Evolutionary conservation across 2,329 filamentous ascomycete genomes (phyloP).

Genomic region (Microcyclosporella mali): DNA sequence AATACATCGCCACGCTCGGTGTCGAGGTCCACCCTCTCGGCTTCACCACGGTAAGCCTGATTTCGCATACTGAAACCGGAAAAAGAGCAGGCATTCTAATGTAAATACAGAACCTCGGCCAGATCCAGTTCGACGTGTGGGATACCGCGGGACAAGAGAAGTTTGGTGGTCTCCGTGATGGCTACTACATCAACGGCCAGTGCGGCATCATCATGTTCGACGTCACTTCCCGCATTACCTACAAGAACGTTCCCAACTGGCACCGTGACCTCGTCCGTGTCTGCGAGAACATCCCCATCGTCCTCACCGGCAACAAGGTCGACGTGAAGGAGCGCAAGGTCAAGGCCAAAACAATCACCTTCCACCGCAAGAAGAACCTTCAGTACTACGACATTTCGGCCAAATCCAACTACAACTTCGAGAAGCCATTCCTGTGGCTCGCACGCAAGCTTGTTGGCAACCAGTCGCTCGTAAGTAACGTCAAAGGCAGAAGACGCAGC

Average conservation of each 20-base stretch:
- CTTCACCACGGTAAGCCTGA: slow-evolving; percentile 81
- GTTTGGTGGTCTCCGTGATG: slow-evolving; percentile 97
- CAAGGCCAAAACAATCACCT: slow-evolving; percentile 99
- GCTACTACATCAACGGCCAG: slow-evolving; percentile 99
- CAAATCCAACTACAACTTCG: slow-evolving; percentile 99
- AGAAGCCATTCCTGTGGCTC: slow-evolving; percentile 99
- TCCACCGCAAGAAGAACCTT: slow-evolving; percentile 99
- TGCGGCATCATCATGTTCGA: slow-evolving; percentile 99
- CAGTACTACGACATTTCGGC: slow-evolving; percentile 99
- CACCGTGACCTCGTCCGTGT: slow-evolving; percentile 98
- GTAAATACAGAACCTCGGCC: slow-evolving; percentile 68
- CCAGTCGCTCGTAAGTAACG: slow-evolving; percentile 62
- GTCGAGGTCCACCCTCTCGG: slow-evolving; percentile 98
- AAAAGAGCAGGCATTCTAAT: slow-evolving; percentile 15
- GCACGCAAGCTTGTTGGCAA: slow-evolving; percentile 98
- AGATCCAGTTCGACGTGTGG: slow-evolving; percentile 99
- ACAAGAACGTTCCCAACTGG: slow-evolving; percentile 99
- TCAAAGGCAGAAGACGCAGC: background rate
- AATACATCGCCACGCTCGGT: slow-evolving; percentile 99
- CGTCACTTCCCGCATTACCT: slow-evolving; percentile 97
- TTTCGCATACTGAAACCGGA: slow-evolving; percentile 14
- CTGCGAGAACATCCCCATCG: slow-evolving; percentile 98
- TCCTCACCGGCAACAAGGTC: slow-evolving; percentile 98
- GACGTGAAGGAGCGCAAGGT: slow-evolving; percentile 99
- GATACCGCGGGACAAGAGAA: slow-evolving; percentile 99